These are phyloP conservation scores for Floccularia luteovirens DNA, from an alignment of 768 basidiomycete species.

Conservation along the genomic window DNA sequence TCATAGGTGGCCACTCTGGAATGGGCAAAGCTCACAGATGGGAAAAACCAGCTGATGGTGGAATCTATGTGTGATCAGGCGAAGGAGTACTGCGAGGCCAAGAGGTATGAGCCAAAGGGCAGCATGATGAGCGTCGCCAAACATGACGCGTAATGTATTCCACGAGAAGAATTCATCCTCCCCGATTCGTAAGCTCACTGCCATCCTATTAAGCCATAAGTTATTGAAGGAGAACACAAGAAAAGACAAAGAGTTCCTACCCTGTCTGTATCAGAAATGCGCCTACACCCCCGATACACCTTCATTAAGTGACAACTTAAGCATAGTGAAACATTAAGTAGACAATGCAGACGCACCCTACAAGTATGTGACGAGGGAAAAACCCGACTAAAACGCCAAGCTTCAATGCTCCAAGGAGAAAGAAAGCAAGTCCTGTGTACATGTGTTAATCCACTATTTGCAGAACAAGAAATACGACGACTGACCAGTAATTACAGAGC, in stretches of 20 bases:
- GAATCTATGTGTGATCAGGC: constrained; percentile 72
- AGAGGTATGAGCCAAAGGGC: constrained; percentile 78
- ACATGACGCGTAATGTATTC: constrained; percentile 61
- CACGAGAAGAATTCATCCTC: constrained; percentile 73
- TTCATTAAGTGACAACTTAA: constrained; percentile 12
- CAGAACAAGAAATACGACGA: constrained; percentile 4
- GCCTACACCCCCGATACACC: constrained; percentile 94
- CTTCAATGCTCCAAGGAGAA: constrained; percentile 77
- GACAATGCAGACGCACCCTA: constrained; percentile 54
- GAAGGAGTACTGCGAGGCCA: constrained; percentile 63
- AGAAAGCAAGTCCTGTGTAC: constrained; percentile 63
- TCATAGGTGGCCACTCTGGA: not conserved
- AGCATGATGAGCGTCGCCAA: constrained; percentile 54
- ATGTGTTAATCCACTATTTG: constrained; percentile 5
- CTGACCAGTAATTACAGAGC: constrained; percentile 79
- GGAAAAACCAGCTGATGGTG: constrained; percentile 93
- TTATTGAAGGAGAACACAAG: not conserved
- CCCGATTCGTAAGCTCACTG: constrained; percentile 76
- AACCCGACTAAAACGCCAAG: constrained; percentile 88
- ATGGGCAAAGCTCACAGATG: constrained; percentile 44
- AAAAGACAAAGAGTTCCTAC: constrained; percentile 25
- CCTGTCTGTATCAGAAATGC: constrained; percentile 88
- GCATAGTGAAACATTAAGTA: constrained; percentile 2
- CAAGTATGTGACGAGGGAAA: constrained; percentile 93
- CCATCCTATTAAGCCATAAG: constrained; percentile 40